A percentile compares a stretch with the other conserved stretches of the same genome.
Conservation (phyloP, 768 basidiomycete species). For the Pulveroboletus sp. region DNA sequence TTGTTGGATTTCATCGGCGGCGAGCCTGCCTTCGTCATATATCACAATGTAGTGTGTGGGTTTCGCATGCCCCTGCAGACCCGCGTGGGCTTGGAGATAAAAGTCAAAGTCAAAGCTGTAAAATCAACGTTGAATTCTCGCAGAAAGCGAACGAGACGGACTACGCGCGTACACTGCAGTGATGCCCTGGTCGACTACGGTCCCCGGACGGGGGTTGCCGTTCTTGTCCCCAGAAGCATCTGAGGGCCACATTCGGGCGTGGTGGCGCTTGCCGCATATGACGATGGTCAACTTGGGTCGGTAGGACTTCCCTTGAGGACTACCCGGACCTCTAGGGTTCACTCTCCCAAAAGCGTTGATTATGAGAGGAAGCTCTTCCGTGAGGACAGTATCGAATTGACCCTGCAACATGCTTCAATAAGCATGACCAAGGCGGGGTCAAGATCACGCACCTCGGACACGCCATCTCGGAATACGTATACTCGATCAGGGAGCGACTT, state of each 20-base stretch:
- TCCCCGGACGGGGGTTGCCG: slow-evolving; percentile 76
- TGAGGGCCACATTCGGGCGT: slow-evolving; percentile 56
- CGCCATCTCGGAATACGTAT: slow-evolving; percentile 75
- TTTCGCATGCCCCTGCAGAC: slow-evolving; percentile 65
- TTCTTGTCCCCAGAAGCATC: slow-evolving; percentile 50
- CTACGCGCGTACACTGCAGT: slow-evolving; percentile 52
- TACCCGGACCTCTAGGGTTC: slow-evolving; percentile 35
- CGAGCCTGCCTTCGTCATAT: slow-evolving; percentile 70
- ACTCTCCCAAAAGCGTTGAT: slow-evolving; percentile 49
- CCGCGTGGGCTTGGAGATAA: slow-evolving; percentile 70
- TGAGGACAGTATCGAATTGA: slow-evolving; percentile 61
- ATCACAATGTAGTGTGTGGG: slow-evolving; percentile 77
- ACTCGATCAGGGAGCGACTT: slow-evolving; percentile 60
- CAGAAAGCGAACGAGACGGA: neutral
- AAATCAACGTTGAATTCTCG: neutral
- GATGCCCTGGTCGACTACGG: slow-evolving; percentile 75
- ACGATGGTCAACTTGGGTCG: slow-evolving; percentile 63
- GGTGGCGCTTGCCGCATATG: slow-evolving; percentile 74
- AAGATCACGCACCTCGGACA: slow-evolving; percentile 57
- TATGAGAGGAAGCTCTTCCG: slow-evolving; percentile 59
- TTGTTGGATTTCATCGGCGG: slow-evolving; percentile 68
- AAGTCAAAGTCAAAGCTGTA: slow-evolving; percentile 60
- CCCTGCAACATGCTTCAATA: slow-evolving; percentile 41
- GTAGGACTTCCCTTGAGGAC: slow-evolving; percentile 43
- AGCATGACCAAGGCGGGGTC: neutral